phyloP scores from a whole-genome alignment of 2,329 filamentous ascomycete species.

The Coniella vitis region DNA sequence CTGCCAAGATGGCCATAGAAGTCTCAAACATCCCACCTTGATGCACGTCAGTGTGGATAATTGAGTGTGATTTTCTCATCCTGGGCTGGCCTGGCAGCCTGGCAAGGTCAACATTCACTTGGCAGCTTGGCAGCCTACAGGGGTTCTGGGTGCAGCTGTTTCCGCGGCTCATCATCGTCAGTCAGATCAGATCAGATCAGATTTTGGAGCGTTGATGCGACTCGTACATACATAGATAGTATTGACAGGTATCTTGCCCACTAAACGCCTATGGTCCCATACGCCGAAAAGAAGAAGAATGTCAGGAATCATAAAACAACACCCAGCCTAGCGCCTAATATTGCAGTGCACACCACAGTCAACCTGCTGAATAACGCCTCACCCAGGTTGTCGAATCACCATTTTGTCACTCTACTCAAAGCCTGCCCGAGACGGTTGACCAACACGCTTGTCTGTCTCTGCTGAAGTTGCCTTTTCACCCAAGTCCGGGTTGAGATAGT shows the following conservation, averaged over 20 bases:
- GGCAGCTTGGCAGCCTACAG: too few species aligned
- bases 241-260: conserved; percentile 13
- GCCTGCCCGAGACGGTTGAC: conserved; percentile 19
- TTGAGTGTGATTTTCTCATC: background rate
- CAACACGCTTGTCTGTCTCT: conserved; percentile 46
- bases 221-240: too few species aligned
- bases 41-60: conserved; percentile 5
- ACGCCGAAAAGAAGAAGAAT: background rate
- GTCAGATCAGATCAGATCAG: too few species aligned
- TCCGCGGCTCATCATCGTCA: too few species aligned
- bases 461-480: conserved; percentile 46
- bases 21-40: background rate
- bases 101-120: background rate
- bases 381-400: background rate
- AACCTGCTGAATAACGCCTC: conserved; percentile 9
- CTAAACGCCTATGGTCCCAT: conserved; percentile 11
- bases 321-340: background rate
- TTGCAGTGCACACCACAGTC: background rate
- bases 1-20: conserved; percentile 8
- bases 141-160: too few species aligned
- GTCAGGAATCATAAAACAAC: background rate
- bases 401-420: background rate
- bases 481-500: conserved; percentile 75
- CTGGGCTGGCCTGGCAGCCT: background rate
- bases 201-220: too few species aligned